Evolutionary conservation across 805 yeast genomes (phyloP).

Genomic region (Scheffersomyces spartinae): DNA sequence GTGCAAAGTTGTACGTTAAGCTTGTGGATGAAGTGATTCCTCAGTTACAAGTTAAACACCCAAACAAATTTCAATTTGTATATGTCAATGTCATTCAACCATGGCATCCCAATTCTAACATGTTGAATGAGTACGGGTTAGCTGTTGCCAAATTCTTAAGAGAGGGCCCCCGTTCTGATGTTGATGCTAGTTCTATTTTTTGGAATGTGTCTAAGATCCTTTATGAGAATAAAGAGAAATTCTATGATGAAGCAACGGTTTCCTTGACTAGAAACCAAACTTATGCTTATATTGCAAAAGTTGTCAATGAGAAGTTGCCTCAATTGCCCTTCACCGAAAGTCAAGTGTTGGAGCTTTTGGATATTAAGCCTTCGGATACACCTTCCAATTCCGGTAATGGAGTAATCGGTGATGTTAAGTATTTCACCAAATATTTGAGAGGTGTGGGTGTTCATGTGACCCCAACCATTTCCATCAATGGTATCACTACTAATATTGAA

Average conservation of each 20-base stretch:
- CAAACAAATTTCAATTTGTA: constrained; percentile 45
- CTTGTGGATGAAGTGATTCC: constrained; percentile 45
- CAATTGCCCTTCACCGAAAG: constrained; percentile 24
- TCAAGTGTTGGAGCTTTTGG: constrained; percentile 15
- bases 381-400: constrained; percentile 44
- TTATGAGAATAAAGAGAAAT: constrained; percentile 42
- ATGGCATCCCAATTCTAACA: constrained; percentile 73
- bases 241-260: constrained; percentile 51
- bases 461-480: constrained; percentile 67
- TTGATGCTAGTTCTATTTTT: constrained; percentile 14
- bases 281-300: constrained; percentile 38
- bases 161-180: constrained; percentile 7
- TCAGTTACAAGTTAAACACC: constrained; percentile 28
- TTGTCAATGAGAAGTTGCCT: constrained; percentile 28
- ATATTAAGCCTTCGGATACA: constrained; percentile 15
- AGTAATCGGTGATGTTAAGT: constrained; percentile 54
- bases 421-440: constrained; percentile 61
- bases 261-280: constrained; percentile 45
- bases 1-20: constrained; percentile 51
- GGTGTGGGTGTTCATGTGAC: constrained; percentile 78
- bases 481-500: constrained; percentile 50
- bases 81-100: constrained; percentile 76
- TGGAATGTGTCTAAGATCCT: constrained; percentile 43
- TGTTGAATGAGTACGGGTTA: constrained; percentile 59
- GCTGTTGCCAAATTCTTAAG: constrained; percentile 60